These are phyloP conservation scores for Corinectria fuckeliana DNA, from an alignment of 2,329 filamentous ascomycete genomes.

Conservation along the genomic window DNA sequence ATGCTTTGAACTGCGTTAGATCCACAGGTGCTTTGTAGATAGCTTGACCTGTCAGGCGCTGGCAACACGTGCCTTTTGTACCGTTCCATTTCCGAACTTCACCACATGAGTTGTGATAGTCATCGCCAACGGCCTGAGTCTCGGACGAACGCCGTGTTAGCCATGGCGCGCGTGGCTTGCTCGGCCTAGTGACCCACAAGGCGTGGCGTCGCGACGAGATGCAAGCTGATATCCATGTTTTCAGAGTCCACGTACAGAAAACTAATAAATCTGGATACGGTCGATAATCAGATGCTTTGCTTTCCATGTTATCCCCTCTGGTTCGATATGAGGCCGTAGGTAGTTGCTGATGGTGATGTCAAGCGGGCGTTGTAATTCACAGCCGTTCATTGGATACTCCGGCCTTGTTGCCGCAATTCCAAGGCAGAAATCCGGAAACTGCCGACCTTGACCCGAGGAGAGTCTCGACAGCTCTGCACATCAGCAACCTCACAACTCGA, in stretches of 20 bases:
- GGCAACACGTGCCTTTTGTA: neutral
- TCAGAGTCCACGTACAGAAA: neutral
- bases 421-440: conserved; percentile 34
- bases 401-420: conserved; percentile 33
- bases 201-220: conserved; percentile 9
- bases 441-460: conserved; percentile 41
- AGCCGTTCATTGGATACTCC: conserved; percentile 27
- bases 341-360: neutral
- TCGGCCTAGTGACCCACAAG: conserved; percentile 18
- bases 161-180: conserved; percentile 7
- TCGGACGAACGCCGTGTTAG: neutral
- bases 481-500: conserved; percentile 37
- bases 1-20: conserved; percentile 2
- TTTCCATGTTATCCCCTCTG: neutral
- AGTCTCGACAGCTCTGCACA: conserved; percentile 37
- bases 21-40: conserved; percentile 3
- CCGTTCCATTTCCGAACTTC: neutral
- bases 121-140: neutral
- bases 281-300: too few relatives aligned
- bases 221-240: conserved; percentile 3
- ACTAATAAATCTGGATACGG: neutral
- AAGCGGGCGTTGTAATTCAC: conserved; percentile 36
- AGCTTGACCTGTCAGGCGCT: conserved; percentile 17
- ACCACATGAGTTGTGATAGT: neutral
- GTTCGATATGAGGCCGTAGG: neutral